Base-by-base conservation (phyloP, 129 eudicot species). In the Tanacetum coccineum region DNA sequence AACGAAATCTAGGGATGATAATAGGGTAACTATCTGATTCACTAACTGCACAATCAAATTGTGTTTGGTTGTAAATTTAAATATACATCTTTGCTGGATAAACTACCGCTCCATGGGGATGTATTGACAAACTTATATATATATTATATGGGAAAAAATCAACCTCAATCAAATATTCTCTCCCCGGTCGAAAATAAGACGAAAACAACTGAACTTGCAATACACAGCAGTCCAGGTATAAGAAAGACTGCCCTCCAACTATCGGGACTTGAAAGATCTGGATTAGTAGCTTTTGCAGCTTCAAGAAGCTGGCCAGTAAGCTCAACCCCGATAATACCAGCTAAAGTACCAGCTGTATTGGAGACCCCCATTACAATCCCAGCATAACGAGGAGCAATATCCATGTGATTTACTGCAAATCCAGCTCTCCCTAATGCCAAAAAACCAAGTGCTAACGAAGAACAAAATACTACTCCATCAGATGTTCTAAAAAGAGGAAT, bases 361-460 rank as follows among this genome's bases (percentile, higher is more conserved):
- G 97, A 89, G 68, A 84, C 86, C 56, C 97, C 97, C 97, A 89
- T 86, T 13, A 89, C 88, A 66, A 89, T 89, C 26, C 97, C 97
- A 13, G 95, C 97, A 78, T 86, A 89, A 55, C 91, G 75, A 3
- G 97, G 97, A 69, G 97, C 97, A 49, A 89, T 80, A 77, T 89
- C 95, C 95, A 89, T 86, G 74, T 89, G 97, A 79, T 89, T 90
- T 52, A 90, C 95, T 0, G 97, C 97, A 90, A 90, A 90, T 20
- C 97, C 97, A 70, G 95, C 97, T 80, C 97, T 81, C 13, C 97
- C 95, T n/a, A 90, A 77, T 32, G 95, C 95, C 83, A 89, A 69
- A 66, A 89, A 89, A 21, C 97, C 97, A 14, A 90, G 87, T 60
- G 95, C 95, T 66, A 81, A 74, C 7, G 97, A 86, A 19, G 95